A percentile compares a stretch with the other conserved stretches of the same genome.
Evolutionary conservation across 352 stramenopile species (phyloP).

Genomic region (Phytophthora crassamura): DNA sequence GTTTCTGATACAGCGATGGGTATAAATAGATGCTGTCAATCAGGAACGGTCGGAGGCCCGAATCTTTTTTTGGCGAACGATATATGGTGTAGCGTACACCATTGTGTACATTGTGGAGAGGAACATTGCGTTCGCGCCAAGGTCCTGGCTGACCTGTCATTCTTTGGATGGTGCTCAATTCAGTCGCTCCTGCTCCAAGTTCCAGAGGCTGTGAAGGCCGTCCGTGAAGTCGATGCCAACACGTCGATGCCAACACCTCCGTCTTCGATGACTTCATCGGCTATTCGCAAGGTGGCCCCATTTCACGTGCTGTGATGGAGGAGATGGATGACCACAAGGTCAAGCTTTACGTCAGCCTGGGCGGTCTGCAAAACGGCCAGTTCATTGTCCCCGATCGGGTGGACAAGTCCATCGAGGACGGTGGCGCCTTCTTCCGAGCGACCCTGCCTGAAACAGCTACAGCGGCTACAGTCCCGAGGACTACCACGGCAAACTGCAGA

Average conservation of each 20-base stretch:
- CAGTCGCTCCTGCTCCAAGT: conserved; percentile 39
- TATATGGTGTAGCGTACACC: not conserved
- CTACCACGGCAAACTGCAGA: conserved; percentile 33
- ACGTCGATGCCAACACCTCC: conserved; percentile 14
- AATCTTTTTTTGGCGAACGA: conserved; percentile 25
- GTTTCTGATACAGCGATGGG: no score
- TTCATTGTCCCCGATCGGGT: conserved; percentile 15
- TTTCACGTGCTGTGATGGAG: conserved; percentile 20
- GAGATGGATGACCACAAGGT: conserved; percentile 25
- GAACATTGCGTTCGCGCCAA: no score
- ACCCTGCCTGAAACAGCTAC: conserved; percentile 22
- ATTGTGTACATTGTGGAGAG: no score
- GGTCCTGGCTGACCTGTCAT: no score
- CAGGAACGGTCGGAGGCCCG: not conserved
- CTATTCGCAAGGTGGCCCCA: conserved; percentile 15
- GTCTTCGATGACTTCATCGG: conserved; percentile 15
- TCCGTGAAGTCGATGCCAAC: conserved; percentile 36
- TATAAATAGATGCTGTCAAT: conserved; percentile 22
- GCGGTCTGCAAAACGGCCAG: conserved; percentile 14
- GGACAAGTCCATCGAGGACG: conserved; percentile 16
- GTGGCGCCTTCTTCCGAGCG: conserved; percentile 9
- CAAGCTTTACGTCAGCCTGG: conserved; percentile 19
- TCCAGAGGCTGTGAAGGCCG: conserved; percentile 38
- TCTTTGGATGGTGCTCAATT: conserved; percentile 31
- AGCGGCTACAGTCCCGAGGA: conserved; percentile 40